Conservation (phyloP, 1,284 basidiomycete genomes). For the Ceratobasidium sp. region DNA sequence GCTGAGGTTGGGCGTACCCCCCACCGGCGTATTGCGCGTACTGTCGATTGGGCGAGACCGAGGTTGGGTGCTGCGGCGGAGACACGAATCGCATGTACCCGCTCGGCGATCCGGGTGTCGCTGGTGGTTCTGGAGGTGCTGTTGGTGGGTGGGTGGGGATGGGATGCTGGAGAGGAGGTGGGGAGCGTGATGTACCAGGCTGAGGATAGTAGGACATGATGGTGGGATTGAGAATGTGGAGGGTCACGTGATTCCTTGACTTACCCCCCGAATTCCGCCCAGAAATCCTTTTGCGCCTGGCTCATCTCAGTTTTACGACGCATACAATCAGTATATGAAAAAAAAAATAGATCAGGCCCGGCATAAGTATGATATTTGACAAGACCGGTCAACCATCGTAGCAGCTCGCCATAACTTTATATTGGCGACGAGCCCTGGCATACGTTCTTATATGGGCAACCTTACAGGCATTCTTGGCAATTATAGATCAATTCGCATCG, state of each 20-base stretch:
- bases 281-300: no score
- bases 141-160: constrained; percentile 90
- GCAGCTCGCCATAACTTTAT: no score
- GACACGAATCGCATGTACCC: constrained; percentile 77
- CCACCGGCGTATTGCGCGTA: constrained; percentile 41
- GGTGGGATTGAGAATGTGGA: constrained; percentile 36
- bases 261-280: no score
- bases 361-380: no score
- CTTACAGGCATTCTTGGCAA: no score
- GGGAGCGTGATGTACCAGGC: constrained; percentile 39
- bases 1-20: constrained; percentile 38
- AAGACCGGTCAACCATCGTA: no score
- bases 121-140: constrained; percentile 84
- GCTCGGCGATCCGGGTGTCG: constrained; percentile 78
- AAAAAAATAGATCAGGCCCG: no score
- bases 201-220: constrained; percentile 44
- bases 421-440: no score
- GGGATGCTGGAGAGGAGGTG: constrained; percentile 74
- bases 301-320: no score
- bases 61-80: constrained; percentile 42
- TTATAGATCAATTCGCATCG: no score
- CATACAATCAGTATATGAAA: no score
- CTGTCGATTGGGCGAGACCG: constrained; percentile 47
- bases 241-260: constrained; percentile 36
- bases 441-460: no score